Evolutionary conservation across 352 stramenopile species (phyloP).

Genomic region (Aphanomyces euteiches): DNA sequence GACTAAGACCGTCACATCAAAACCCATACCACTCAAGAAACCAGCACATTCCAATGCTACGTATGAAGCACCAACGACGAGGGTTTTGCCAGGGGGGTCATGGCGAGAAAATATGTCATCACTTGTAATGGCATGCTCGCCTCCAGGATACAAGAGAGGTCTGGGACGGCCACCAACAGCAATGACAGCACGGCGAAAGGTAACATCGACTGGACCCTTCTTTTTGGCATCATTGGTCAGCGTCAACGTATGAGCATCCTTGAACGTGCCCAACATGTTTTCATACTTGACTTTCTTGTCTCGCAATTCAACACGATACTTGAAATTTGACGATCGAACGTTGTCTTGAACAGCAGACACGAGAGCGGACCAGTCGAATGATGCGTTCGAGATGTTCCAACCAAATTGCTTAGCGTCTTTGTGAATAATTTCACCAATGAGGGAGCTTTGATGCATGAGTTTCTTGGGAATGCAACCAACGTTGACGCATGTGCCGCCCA

Average conservation of each 20-base stretch:
- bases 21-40: conserved; percentile 94
- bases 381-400: conserved; percentile 54
- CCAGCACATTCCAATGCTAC: conserved; percentile 97
- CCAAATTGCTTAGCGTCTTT: conserved; percentile 86
- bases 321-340: conserved; percentile 98
- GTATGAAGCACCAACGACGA: conserved; percentile 97
- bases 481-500: conserved; percentile 98
- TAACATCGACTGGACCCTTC: conserved; percentile 85
- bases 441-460: conserved; percentile 95
- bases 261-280: conserved; percentile 91
- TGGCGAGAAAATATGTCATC: conserved; percentile 84
- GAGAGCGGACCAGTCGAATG: conserved; percentile 90
- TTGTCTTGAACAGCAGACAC: conserved; percentile 94
- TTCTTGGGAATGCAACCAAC: conserved; percentile 99
- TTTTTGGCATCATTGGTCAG: conserved; percentile 84
- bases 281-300: conserved; percentile 94
- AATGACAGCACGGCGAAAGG: conserved; percentile 91
- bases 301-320: conserved; percentile 95
- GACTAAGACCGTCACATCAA: conserved; percentile 96
- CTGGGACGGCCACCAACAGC: conserved; percentile 92
- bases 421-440: conserved; percentile 87
- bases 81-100: conserved; percentile 91
- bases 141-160: conserved; percentile 82
- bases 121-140: conserved; percentile 91
- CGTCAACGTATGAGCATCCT: conserved; percentile 92